Percentiles rank a stretch among this genome's conserved stretches.
Conservation (phyloP, 805 yeast genomes). For the Wickerhamiella brachini region DNA sequence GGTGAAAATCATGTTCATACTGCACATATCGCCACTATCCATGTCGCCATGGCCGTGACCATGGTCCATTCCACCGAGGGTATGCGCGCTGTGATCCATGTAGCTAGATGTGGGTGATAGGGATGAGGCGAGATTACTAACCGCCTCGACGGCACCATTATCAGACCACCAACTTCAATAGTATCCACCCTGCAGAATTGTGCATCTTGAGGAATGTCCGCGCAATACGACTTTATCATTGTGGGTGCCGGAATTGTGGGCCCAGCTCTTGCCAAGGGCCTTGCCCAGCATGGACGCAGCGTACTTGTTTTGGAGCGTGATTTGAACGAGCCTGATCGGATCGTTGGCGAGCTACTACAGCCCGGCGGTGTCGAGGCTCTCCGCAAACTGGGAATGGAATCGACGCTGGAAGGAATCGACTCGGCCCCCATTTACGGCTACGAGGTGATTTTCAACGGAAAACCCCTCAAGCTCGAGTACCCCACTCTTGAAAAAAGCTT, state of each 20-base stretch:
- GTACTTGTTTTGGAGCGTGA: conserved; percentile 75
- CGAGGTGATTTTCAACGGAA: conserved; percentile 52
- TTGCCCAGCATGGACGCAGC: conserved; percentile 79
- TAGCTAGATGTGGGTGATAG: neutral
- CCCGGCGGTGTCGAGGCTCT: conserved; percentile 91
- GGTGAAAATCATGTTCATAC: conserved; percentile 48
- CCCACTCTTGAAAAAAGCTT: conserved; percentile 26
- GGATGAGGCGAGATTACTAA: conserved; percentile 1
- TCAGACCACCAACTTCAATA: neutral
- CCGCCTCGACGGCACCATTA: neutral
- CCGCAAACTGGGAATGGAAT: conserved; percentile 66
- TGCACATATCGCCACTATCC: conserved; percentile 10
- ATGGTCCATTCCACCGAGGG: conserved; percentile 1
- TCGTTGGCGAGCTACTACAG: conserved; percentile 93
- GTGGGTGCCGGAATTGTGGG: conserved; percentile 99
- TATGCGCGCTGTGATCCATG: conserved; percentile 13
- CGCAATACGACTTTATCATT: conserved; percentile 62
- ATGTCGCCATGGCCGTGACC: conserved; percentile 13
- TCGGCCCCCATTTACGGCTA: conserved; percentile 74
- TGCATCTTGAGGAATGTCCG: neutral
- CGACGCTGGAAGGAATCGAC: conserved; percentile 58
- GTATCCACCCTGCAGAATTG: neutral
- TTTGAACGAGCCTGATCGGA: conserved; percentile 85
- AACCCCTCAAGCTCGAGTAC: conserved; percentile 49
- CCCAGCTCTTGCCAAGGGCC: conserved; percentile 77